These are phyloP conservation scores for Calamus simplicifolius DNA, from an alignment of 176 grass and related monocot genomes.

Conservation along the genomic window DNA sequence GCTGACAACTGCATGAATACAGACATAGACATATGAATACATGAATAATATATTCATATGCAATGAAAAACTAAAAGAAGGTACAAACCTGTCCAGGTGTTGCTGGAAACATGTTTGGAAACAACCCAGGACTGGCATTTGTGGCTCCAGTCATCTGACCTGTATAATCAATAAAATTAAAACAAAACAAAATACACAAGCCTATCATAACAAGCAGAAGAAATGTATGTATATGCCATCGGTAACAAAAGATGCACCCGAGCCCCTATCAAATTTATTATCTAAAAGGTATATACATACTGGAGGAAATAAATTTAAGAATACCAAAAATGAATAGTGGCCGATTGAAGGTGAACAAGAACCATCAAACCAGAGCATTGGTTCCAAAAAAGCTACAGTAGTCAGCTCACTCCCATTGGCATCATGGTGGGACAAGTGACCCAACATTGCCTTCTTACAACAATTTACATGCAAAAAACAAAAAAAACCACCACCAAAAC, in stretches of 20 bases:
- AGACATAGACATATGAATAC: background rate
- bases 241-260: background rate
- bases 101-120: constrained; percentile 78
- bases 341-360: constrained; percentile 51
- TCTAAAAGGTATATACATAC: constrained; percentile 12
- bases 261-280: constrained; percentile 5
- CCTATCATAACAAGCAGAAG: constrained; percentile 10
- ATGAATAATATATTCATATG: too few relatives aligned
- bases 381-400: constrained; percentile 81
- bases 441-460: constrained; percentile 77
- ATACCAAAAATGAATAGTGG: constrained; percentile 36
- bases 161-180: constrained; percentile 26
- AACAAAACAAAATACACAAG: constrained; percentile 15
- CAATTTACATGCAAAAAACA: constrained; percentile 72
- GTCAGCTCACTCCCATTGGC: constrained; percentile 72
- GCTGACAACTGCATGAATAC: constrained; percentile 35
- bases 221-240: constrained; percentile 19
- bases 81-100: constrained; percentile 57
- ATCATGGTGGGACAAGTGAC: constrained; percentile 70
- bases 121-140: constrained; percentile 49
- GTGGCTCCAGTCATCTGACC: constrained; percentile 48
- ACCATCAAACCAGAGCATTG: constrained; percentile 65
- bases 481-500: constrained; percentile 68
- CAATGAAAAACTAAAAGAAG: background rate
- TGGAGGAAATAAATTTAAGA: constrained; percentile 20